These are phyloP conservation scores for Psilocybe cubensis DNA, from an alignment of 768 basidiomycete species.

Conservation along the genomic window DNA sequence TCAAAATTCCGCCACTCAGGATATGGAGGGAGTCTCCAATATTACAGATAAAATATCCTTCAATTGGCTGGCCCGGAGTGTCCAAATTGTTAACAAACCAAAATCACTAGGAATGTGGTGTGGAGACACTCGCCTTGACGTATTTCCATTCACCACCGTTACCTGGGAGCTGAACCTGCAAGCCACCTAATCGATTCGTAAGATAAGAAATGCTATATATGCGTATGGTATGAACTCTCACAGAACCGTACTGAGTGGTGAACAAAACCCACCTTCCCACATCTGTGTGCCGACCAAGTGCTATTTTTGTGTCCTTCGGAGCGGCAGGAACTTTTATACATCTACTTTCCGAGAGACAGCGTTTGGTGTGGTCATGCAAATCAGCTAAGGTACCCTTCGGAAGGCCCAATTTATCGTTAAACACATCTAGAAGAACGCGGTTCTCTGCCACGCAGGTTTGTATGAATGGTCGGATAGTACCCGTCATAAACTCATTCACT, in stretches of 20 bases:
- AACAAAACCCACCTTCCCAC: slow-evolving; percentile 51
- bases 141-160: slow-evolving; percentile 65
- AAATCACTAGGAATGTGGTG: neutral
- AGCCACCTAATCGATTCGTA: slow-evolving; percentile 64
- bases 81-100: neutral
- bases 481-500: slow-evolving; percentile 50
- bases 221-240: slow-evolving; percentile 31
- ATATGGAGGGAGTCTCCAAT: slow-evolving; percentile 60
- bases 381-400: slow-evolving; percentile 46
- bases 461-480: slow-evolving; percentile 51
- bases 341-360: slow-evolving; percentile 57
- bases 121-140: slow-evolving; percentile 47
- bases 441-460: slow-evolving; percentile 56
- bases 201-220: slow-evolving; percentile 52
- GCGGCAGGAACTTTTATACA: slow-evolving; percentile 49
- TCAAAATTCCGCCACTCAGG: slow-evolving; percentile 63
- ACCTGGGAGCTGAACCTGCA: slow-evolving; percentile 60
- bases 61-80: slow-evolving; percentile 43
- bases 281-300: slow-evolving; percentile 66
- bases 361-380: slow-evolving; percentile 44
- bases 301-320: slow-evolving; percentile 28
- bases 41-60: slow-evolving; percentile 58
- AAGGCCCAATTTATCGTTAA: slow-evolving; percentile 56
- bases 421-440: slow-evolving; percentile 49
- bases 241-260: slow-evolving; percentile 9